Percentiles rank a stretch among this genome's conserved stretches.
Conservation (phyloP, 1,139 yeast genomes). For the Lodderomyces oxycetoniae region DNA sequence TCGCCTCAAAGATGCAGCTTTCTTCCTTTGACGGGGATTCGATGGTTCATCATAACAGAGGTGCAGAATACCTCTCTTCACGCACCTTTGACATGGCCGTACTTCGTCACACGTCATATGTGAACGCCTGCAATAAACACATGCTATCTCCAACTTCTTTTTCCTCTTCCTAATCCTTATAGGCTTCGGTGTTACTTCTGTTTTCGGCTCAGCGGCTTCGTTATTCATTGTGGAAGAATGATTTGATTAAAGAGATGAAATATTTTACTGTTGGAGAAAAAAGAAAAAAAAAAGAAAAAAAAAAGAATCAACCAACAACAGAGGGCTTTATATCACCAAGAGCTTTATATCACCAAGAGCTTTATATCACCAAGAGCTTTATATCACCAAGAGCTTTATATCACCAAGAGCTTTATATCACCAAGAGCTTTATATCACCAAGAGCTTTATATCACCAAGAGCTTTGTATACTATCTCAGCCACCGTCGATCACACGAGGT, state of each 20-base stretch:
- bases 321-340: conserved; percentile 2
- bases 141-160: conserved; percentile 65
- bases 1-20: conserved; percentile 28
- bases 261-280: background rate
- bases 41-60: conserved; percentile 79
- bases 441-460: no score
- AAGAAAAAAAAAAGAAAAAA: background rate
- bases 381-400: no score
- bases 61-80: conserved; percentile 85
- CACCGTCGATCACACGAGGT: no score
- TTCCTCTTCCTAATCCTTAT: conserved; percentile 19
- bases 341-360: no score
- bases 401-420: no score
- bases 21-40: conserved; percentile 38
- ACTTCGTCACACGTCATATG: conserved; percentile 91
- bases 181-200: conserved; percentile 3
- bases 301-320: background rate
- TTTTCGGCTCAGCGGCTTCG: no score
- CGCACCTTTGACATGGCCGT: conserved; percentile 84
- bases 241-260: background rate
- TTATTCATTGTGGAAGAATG: no score
- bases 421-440: no score
- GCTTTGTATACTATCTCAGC: no score
- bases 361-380: no score
- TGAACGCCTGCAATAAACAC: conserved; percentile 88